Evolutionary conservation across 345 rosid genomes (phyloP).

Genomic region (Lepidium africanum): DNA sequence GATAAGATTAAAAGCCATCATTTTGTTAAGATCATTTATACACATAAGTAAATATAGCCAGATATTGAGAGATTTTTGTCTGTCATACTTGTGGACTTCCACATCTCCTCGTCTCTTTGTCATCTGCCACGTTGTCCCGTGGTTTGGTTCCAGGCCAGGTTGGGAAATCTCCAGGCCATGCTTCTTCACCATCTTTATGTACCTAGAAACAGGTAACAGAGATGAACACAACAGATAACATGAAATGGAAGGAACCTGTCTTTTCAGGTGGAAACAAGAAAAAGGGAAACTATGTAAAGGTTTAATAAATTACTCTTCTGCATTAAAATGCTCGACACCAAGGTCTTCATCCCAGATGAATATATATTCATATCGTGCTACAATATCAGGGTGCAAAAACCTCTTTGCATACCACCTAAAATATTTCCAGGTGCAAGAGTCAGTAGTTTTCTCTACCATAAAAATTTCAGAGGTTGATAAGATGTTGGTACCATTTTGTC

Average conservation of each 20-base stretch:
- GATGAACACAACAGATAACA: neutral
- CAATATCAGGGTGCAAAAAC: conserved; percentile 94
- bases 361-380: conserved; percentile 88
- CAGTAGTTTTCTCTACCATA: neutral
- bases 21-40: conserved; percentile 3
- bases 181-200: conserved; percentile 74
- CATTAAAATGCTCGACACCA: conserved; percentile 86
- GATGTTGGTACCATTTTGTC: conserved; percentile 72
- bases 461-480: neutral
- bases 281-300: neutral
- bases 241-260: neutral
- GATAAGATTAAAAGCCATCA: conserved; percentile 2
- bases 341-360: conserved; percentile 98
- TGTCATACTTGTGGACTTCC: conserved; percentile 89
- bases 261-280: neutral
- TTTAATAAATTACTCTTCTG: conserved; percentile 66
- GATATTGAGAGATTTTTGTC: neutral
- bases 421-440: conserved; percentile 17
- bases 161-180: conserved; percentile 95
- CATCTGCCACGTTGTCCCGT: conserved; percentile 91
- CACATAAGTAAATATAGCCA: neutral
- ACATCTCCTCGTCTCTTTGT: conserved; percentile 76
- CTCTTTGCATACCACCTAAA: conserved; percentile 99
- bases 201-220: conserved; percentile 37
- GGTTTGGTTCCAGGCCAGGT: conserved; percentile 92